Percentiles rank a stretch among this genome's conserved stretches.
phyloP scores from a whole-genome alignment of 345 rosid genomes.

The Citrus mangshanensis region DNA sequence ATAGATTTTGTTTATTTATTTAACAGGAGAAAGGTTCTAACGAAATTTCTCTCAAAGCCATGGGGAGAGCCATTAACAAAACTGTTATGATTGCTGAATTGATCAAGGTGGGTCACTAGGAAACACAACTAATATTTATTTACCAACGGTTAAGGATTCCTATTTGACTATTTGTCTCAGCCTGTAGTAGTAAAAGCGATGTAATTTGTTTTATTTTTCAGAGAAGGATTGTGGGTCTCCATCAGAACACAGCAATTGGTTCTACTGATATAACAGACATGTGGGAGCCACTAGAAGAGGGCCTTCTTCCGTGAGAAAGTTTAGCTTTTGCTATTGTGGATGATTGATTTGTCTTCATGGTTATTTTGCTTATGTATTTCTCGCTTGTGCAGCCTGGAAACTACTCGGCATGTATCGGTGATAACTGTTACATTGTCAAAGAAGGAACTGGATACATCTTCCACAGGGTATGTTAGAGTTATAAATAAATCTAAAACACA shows the following conservation, averaged over 20 bases:
- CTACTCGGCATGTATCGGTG: conserved; percentile 37
- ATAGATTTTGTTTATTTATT: not conserved
- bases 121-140: no score
- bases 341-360: not conserved
- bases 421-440: conserved; percentile 29
- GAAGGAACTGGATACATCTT: conserved; percentile 26
- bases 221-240: conserved; percentile 31
- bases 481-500: not conserved
- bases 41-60: conserved; percentile 31
- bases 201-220: conserved; percentile 1
- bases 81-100: conserved; percentile 38
- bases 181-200: not conserved
- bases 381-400: conserved; percentile 25
- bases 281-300: conserved; percentile 43
- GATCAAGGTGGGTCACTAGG: conserved; percentile 20
- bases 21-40: conserved; percentile 31
- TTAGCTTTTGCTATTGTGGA: not conserved
- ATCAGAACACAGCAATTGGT: conserved; percentile 29
- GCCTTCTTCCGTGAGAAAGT: conserved; percentile 32
- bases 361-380: conserved; percentile 4
- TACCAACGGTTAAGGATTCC: no score
- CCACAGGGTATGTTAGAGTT: conserved; percentile 23
- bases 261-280: conserved; percentile 33
- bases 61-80: conserved; percentile 40
- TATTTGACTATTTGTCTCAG: no score